Base-by-base conservation (phyloP, 148 eudicot species). In the Rheum nobile region DNA sequence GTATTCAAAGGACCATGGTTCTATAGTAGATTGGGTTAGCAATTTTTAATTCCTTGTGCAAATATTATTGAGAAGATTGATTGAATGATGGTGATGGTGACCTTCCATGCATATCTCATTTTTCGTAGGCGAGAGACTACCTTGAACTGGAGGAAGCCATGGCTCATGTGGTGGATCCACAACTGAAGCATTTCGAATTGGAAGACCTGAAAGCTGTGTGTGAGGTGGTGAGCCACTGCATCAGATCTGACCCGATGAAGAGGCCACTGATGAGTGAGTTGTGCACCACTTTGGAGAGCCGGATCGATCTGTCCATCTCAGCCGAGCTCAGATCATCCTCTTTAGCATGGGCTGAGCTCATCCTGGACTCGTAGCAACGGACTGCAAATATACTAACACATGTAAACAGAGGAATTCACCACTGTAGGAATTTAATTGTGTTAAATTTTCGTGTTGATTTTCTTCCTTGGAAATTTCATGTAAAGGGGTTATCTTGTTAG, bases 331-430 rank as follows among this genome's bases (percentile, higher is more conserved):
- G 85, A 74, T 88, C 96, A 55, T 88, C 96, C 67, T 88, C 96
- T 67, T 78, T 95, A 76, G 99, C 97, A 17, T 95, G 99, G 99
- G 97, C 97, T 8, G 99, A 95, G 82, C 85, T 95, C 73, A 88
- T 90, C 17, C 89, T 90, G 75, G 86, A 91, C 21, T 34, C 70
- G 8, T 54, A 63, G 80, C 85, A 26, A 74, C 44, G 74, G 63
- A 19, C 54, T 54, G 76, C 74, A 52, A 63, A 32, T 4, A 16
- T 32, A 32, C 69, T 32, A 63, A 63, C 69, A 63, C 69, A 32
- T 32, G 39, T 63, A 63, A 31, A 59, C 35, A 26, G 17, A 59
- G 34, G 14, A 29, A 59, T 59, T 28, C 19, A 28, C 69, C 69
- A 14, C 21, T 63, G 4, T 28, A 29, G 17, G 38, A 63, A 5